phyloP scores from a whole-genome alignment of 257 asterid species.

The Solanum gandarillasii region DNA sequence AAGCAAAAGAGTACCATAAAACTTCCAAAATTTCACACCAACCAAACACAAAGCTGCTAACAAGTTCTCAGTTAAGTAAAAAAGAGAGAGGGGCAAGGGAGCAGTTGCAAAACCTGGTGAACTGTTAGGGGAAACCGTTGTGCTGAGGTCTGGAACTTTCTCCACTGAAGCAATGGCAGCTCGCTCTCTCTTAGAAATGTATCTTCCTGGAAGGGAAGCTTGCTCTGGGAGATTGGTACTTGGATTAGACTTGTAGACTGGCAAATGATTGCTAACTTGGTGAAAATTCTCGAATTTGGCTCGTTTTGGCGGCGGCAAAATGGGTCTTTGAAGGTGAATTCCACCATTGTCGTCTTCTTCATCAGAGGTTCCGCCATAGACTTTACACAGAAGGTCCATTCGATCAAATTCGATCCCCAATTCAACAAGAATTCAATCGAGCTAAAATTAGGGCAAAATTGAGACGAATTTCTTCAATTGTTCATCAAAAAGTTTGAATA shows the following conservation, averaged over 20 bases:
- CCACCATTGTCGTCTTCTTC: slow-evolving; percentile 28
- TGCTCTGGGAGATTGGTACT: slow-evolving; percentile 14
- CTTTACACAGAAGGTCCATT: slow-evolving; percentile 69
- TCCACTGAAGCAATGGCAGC: slow-evolving; percentile 16
- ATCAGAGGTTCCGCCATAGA: slow-evolving; percentile 51
- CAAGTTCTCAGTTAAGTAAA: neutral
- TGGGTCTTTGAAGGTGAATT: neutral
- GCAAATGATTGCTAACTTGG: neutral
- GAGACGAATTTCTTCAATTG: neutral
- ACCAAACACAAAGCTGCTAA: neutral
- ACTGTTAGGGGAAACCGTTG: neutral
- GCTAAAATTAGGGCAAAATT: neutral
- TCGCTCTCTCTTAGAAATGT: slow-evolving; percentile 78
- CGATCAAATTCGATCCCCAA: neutral
- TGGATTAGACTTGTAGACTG: neutral
- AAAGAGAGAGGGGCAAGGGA: neutral
- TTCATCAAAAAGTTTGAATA: neutral
- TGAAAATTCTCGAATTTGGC: slow-evolving; percentile 6
- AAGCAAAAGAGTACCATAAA: neutral
- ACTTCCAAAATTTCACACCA: neutral
- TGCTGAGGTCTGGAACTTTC: neutral
- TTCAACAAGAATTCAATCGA: neutral
- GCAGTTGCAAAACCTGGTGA: slow-evolving; percentile 29
- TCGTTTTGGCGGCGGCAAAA: slow-evolving; percentile 28
- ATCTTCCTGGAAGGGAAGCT: slow-evolving; percentile 58